These are phyloP conservation scores for Bipolaris victoriae DNA, from an alignment of 2,329 filamentous ascomycete genomes.

Conservation along the genomic window DNA sequence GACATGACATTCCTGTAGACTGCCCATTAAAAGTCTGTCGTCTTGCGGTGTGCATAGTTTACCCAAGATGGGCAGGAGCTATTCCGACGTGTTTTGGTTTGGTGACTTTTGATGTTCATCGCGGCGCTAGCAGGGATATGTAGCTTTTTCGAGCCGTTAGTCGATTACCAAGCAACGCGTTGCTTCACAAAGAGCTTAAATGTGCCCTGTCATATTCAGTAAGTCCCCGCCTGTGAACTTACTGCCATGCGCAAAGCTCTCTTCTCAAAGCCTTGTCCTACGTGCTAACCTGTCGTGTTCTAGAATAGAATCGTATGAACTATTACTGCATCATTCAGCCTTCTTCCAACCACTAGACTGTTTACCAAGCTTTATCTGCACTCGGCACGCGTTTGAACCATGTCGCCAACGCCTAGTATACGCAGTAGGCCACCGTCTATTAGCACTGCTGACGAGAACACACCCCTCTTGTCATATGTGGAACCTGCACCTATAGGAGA, in stretches of 20 bases:
- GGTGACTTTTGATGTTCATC: background rate
- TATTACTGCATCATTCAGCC: background rate
- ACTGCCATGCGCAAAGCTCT: background rate
- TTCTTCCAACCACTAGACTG: background rate
- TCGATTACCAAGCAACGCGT: slow-evolving; percentile 8
- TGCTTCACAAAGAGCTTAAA: slow-evolving; percentile 5
- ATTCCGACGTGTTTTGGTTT: background rate
- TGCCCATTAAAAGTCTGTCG: too few relatives aligned
- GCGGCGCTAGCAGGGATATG: slow-evolving; percentile 1
- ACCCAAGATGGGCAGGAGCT: background rate
- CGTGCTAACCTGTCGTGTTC: background rate
- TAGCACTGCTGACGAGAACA: slow-evolving; percentile 32
- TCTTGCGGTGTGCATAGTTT: background rate
- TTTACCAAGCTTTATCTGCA: background rate
- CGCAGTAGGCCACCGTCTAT: background rate
- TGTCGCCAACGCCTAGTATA: slow-evolving; percentile 7
- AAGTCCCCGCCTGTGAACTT: background rate
- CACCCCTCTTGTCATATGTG: slow-evolving; percentile 35
- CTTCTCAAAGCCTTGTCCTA: background rate
- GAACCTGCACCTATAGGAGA: slow-evolving; percentile 25
- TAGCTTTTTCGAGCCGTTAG: background rate
- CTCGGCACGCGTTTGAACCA: background rate
- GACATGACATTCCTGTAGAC: background rate
- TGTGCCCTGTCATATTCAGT: background rate
- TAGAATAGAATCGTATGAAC: background rate